These are phyloP conservation scores for Teunomyces kruisii DNA, from an alignment of 805 yeast genomes.

Conservation along the genomic window DNA sequence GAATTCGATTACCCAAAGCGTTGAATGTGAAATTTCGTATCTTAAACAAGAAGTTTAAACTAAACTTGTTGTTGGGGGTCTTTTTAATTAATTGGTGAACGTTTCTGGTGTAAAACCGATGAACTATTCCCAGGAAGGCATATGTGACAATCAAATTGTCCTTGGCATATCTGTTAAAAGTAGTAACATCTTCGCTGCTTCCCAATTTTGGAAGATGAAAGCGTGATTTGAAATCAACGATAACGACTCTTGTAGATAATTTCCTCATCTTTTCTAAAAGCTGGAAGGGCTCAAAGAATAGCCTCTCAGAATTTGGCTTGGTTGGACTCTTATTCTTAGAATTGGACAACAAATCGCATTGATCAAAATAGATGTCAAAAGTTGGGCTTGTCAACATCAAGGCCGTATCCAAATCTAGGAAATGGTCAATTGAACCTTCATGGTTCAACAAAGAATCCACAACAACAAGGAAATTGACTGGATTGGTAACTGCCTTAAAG, in stretches of 20 bases:
- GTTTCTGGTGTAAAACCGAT: constrained; percentile 27
- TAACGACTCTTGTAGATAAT: constrained; percentile 21
- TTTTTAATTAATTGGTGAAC: constrained; percentile 12
- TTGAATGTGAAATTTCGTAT: constrained; percentile 29
- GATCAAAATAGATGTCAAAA: constrained; percentile 39
- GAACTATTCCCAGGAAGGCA: constrained; percentile 22
- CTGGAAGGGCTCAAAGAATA: constrained; percentile 3
- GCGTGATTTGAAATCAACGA: constrained; percentile 30
- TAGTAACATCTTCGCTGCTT: constrained; percentile 12
- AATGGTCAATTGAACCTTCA: constrained; percentile 7
- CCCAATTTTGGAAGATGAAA: constrained; percentile 30
- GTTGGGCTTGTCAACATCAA: constrained; percentile 35
- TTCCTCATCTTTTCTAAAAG: constrained; percentile 14
- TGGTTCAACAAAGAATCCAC: constrained; percentile 8
- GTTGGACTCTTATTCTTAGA: neutral
- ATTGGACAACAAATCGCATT: constrained; percentile 17
- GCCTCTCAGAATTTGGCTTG: constrained; percentile 1
- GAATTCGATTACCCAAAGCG: constrained; percentile 31
- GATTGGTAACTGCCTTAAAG: constrained; percentile 20
- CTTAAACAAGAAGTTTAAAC: constrained; percentile 26
- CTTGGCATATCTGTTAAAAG: constrained; percentile 20
- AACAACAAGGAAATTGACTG: constrained; percentile 22
- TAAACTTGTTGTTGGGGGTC: constrained; percentile 8
- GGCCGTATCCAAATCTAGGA: constrained; percentile 15
- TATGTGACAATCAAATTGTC: constrained; percentile 27